Conservation (phyloP, 306 rosid species). For the Rosa persica region DNA sequence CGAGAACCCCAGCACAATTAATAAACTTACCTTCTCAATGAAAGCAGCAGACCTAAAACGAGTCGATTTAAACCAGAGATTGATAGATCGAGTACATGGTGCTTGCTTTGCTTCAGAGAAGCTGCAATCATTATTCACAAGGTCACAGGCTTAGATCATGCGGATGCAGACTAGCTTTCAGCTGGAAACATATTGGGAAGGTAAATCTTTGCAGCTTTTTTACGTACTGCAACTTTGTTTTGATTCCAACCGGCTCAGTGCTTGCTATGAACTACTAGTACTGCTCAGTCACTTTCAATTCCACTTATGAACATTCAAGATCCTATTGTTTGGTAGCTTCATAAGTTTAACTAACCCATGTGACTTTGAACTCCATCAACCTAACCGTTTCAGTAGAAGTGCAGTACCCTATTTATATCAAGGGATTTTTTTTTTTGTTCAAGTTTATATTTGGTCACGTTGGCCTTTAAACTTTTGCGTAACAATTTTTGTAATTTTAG, state of each 20-base stretch:
- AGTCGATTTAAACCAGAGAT: not conserved
- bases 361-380: not conserved
- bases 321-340: not conserved
- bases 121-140: not conserved
- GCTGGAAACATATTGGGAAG: conserved; percentile 45
- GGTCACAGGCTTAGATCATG: conserved; percentile 16
- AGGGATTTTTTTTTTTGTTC: too few relatives aligned
- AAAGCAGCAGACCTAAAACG: not conserved
- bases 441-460: too few relatives aligned
- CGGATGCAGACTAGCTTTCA: not conserved
- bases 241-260: not conserved
- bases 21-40: not conserved
- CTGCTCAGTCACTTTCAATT: not conserved
- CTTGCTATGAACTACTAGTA: not conserved
- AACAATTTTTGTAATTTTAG: too few relatives aligned
- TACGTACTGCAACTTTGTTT: conserved; percentile 35
- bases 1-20: too few relatives aligned
- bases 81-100: not conserved
- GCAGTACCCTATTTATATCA: too few relatives aligned
- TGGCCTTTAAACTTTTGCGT: too few relatives aligned
- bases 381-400: not conserved
- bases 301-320: not conserved
- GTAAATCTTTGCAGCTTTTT: conserved; percentile 46
- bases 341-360: not conserved
- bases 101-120: not conserved